Evolutionary conservation across 805 yeast genomes (phyloP).

Genomic region (Candida berthetii): DNA sequence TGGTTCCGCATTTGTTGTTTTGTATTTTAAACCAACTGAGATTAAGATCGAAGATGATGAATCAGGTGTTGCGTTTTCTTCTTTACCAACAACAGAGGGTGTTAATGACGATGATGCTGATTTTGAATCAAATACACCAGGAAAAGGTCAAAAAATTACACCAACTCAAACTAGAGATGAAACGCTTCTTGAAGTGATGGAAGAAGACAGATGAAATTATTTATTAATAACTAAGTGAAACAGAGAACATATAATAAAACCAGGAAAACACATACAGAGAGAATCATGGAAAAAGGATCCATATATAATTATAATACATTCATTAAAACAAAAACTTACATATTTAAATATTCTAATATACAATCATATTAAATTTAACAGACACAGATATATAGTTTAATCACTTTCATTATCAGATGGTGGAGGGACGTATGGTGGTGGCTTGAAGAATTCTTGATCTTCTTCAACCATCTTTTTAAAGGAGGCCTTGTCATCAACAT

Average conservation of each 20-base stretch:
- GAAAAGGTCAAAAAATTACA: too few relatives aligned
- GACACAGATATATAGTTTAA: too few relatives aligned
- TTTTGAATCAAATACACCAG: neutral
- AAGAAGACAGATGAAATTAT: too few relatives aligned
- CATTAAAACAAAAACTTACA: too few relatives aligned
- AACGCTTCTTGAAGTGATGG: neutral
- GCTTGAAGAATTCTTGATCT: slow-evolving; percentile 69
- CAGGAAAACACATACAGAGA: too few relatives aligned
- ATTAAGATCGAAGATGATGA: slow-evolving; percentile 5
- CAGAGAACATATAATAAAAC: too few relatives aligned
- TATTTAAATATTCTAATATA: too few relatives aligned
- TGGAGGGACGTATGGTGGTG: slow-evolving; percentile 60
- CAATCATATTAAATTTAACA: too few relatives aligned
- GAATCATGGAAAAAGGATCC: too few relatives aligned
- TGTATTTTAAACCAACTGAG: slow-evolving; percentile 41
- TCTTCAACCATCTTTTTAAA: slow-evolving; percentile 37
- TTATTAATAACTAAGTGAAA: too few relatives aligned
- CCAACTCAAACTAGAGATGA: neutral
- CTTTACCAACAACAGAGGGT: neutral
- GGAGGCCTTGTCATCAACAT: slow-evolving; percentile 52
- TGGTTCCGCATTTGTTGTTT: slow-evolving; percentile 54
- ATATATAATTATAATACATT: too few relatives aligned
- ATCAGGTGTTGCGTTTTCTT: neutral
- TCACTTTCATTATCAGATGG: slow-evolving; percentile 24
- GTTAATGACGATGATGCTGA: too few relatives aligned